Evolutionary conservation across 306 rosid genomes (phyloP), one percentile per base, ranked within the genome.

Genomic region (Dalbergia cochinchinensis): DNA sequence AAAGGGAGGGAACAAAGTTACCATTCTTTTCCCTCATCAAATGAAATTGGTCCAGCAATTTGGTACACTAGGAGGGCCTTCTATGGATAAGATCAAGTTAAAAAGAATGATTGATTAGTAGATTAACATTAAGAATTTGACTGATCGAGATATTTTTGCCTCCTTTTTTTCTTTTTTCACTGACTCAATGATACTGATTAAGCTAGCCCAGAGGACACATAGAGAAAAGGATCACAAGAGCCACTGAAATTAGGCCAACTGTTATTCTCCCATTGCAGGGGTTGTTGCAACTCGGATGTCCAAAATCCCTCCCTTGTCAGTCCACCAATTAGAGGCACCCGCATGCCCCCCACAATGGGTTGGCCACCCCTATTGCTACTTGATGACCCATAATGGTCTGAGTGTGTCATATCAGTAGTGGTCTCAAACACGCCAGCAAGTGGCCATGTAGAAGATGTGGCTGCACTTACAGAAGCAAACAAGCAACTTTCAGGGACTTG

Each of bases 171-270:
- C 5, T 37, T 35, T 4, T 45, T 44, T 19, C 41, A 8, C 62
- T 60, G 68, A 37, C 57, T 69, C 1, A 4, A 9, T 19, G 10
- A 54, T 48, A 65, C 57, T 15, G 7, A 44, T 84, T 47, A 75
- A 35, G 47, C 64, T 41, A 69, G 44, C 34, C 44, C 60, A 9
- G 75, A 64, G 44, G 79, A 7, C 68, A 22, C 12, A 72, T 53
- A 62, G 14, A 76, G 53, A 14, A 80, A 7, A 71, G 83, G 74
- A 77, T 80, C 80, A 76, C 57, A 77, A 60, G 76, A 1, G n/a
- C 54, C 60, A 35, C 41, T 70, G 33, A 66, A 67, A 31, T 65
- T 48, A 70, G 59, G 61, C 83, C 83, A 83, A 57, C 58, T 19
- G 20, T 54, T 57, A 45, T 71, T 53, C 54, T 76, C 82, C 69